These are phyloP conservation scores for Aspergillus bridgeri DNA, from an alignment of 495 filamentous ascomycete genomes.

Conservation along the genomic window DNA sequence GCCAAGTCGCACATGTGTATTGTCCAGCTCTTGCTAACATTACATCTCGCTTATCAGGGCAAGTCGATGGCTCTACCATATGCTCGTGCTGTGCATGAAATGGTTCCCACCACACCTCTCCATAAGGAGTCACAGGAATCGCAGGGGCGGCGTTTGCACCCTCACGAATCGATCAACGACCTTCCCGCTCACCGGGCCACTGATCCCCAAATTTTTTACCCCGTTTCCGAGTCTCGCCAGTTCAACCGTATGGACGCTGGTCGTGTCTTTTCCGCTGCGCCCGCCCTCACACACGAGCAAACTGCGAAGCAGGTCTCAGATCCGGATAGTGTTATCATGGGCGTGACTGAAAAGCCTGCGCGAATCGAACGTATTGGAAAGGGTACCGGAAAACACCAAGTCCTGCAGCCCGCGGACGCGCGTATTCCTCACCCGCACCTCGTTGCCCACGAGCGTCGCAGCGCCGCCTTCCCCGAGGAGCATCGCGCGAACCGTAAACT, in stretches of 20 bases:
- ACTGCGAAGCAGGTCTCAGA: constrained; percentile 23
- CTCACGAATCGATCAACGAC: constrained; percentile 89
- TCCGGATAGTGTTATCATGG: constrained; percentile 26
- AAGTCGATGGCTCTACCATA: constrained; percentile 77
- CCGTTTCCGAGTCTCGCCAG: constrained; percentile 80
- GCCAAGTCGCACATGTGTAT: not conserved
- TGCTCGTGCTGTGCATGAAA: constrained; percentile 66
- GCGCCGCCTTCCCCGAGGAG: constrained; percentile 25
- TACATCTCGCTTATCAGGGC: constrained; percentile 47
- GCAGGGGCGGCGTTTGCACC: constrained; percentile 17
- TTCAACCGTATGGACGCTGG: constrained; percentile 91
- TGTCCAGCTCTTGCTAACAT: constrained; percentile 11
- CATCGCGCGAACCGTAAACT: constrained; percentile 32
- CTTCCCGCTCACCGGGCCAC: constrained; percentile 79
- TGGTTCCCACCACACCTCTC: constrained; percentile 66
- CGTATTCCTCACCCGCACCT: constrained; percentile 89
- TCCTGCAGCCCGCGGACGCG: constrained; percentile 76
- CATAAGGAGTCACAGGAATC: too few relatives aligned
- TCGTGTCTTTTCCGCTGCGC: constrained; percentile 66
- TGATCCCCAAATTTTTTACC: constrained; percentile 81
- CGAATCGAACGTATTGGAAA: constrained; percentile 44
- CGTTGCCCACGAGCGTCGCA: constrained; percentile 54
- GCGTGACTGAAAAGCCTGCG: constrained; percentile 26
- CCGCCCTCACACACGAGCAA: constrained; percentile 27
- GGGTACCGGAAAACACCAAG: constrained; percentile 37